phyloP scores from a whole-genome alignment of 768 basidiomycete genomes.

The Phaeotremella fagi region DNA sequence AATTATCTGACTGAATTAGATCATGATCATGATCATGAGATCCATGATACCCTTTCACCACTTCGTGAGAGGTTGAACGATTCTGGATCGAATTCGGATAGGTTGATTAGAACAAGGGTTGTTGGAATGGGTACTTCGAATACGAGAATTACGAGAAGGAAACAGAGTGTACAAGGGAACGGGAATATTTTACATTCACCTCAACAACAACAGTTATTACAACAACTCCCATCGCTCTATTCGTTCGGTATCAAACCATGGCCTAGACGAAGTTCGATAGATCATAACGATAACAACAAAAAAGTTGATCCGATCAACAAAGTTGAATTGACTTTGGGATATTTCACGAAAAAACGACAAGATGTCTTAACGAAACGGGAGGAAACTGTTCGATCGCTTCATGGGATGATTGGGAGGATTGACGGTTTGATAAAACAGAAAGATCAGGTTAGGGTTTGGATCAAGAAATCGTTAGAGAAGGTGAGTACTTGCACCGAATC shows the following conservation, averaged over 20 bases:
- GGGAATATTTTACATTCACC: too few species aligned
- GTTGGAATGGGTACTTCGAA: neutral
- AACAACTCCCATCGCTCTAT: neutral
- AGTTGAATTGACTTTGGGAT: conserved; percentile 7
- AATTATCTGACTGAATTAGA: neutral
- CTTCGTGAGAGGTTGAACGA: conserved; percentile 4
- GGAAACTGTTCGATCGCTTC: conserved; percentile 1
- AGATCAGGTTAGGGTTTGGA: conserved; percentile 16
- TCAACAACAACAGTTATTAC: too few species aligned
- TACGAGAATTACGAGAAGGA: neutral
- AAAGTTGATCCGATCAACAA: conserved; percentile 16
- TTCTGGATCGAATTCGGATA: conserved; percentile 6
- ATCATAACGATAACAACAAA: conserved; percentile 7
- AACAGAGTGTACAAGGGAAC: neutral
- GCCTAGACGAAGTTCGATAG: conserved; percentile 14
- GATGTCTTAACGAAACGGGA: conserved; percentile 9
- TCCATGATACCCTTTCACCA: conserved; percentile 3
- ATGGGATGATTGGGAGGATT: conserved; percentile 12
- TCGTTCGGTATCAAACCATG: neutral
- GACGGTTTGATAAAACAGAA: conserved; percentile 20
- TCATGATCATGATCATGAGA: neutral
- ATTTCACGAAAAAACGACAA: neutral
- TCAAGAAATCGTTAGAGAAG: conserved; percentile 10
- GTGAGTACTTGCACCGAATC: neutral
- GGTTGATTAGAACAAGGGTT: neutral